These are phyloP conservation scores for Lachnum nothofagi DNA, from an alignment of 2,329 filamentous ascomycete species.

Conservation along the genomic window DNA sequence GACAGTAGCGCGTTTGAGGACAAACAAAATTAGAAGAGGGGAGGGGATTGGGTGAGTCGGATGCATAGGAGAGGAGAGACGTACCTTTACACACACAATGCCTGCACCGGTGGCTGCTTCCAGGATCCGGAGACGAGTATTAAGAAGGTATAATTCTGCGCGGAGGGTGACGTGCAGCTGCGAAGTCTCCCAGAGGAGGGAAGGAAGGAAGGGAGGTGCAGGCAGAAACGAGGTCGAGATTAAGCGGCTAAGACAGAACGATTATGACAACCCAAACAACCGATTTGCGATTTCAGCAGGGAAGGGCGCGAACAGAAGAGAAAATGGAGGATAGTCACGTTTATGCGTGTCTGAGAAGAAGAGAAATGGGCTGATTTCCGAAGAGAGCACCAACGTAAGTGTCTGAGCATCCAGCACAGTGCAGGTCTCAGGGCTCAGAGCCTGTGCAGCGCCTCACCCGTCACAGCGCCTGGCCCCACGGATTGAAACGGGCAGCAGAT, in stretches of 20 bases:
- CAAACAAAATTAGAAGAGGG: conserved; percentile 13
- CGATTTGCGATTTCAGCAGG: background rate
- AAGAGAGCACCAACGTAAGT: background rate
- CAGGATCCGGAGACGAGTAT: conserved; percentile 20
- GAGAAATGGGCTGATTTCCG: conserved; percentile 15
- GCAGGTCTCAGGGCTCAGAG: conserved; percentile 18
- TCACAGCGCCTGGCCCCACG: background rate
- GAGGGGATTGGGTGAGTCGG: background rate
- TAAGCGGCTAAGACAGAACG: background rate
- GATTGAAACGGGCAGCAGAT: background rate
- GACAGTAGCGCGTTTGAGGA: conserved; percentile 15
- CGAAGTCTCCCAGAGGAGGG: conserved; percentile 1
- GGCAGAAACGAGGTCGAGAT: conserved; percentile 5
- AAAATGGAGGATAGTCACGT: conserved; percentile 12
- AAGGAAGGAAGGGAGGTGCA: background rate
- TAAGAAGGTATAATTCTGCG: conserved; percentile 17
- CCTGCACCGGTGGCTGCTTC: conserved; percentile 32
- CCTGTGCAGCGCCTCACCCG: conserved; percentile 14
- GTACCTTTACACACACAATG: conserved; percentile 33
- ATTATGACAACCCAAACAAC: background rate
- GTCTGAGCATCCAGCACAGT: conserved; percentile 15
- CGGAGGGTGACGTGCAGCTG: conserved; percentile 15
- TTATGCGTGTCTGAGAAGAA: conserved; percentile 8
- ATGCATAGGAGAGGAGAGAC: conserved; percentile 7
- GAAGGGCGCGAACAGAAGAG: conserved; percentile 6